Base-by-base conservation (phyloP, 2,329 filamentous ascomycete species). In the Podosphaera aphanis region DNA sequence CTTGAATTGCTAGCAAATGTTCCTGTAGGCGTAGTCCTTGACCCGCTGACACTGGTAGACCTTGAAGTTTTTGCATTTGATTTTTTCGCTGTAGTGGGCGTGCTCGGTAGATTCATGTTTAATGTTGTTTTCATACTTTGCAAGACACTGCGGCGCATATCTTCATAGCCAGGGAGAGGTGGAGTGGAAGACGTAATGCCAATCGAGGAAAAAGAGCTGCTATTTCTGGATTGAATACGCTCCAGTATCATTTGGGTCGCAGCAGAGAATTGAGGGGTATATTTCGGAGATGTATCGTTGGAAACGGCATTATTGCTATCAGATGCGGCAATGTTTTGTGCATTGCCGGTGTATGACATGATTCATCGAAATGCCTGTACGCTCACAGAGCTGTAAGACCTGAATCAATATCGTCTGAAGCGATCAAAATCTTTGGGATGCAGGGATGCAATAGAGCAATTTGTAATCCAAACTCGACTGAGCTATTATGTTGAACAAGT, bases 201-300 rank as follows among this genome's bases (percentile, higher is more conserved):
- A 47, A 56, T 52, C 15, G 53, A 52, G 25, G 52, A 51, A 11
- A 56, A 51, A 20, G 47, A 52, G 15, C 50, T 49, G 11, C 51
- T 49, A 39, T 44, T 48, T 25, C 58, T 55, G 18, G 56, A 55
- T 38, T 57, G 53, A 40, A 60, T 59, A 36, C 59, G 57, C 50
- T 59, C 57, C 31, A 61, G 53, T 31, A 61, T 61, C 57, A 60
- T 59, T 45, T 60, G 57, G 1, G 59, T 61, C 13, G 58, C 50
- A 33, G 58, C 59, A 51, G 57, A 59, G 50, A 61, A 59, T 44
- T 59, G 55, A 35, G 56, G 57, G 1, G 59, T 53, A 47, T 59
- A 59, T 53, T 57, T 56, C 6, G 55, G 53, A 48, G 56, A 53
- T 23, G 55, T 53, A 11, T 55, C 54, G n/a, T 37, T 46, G 20